Percentiles rank a stretch among this genome's conserved stretches.
phyloP scores from a whole-genome alignment of 2,329 filamentous ascomycete species.

The Venturia asperata region DNA sequence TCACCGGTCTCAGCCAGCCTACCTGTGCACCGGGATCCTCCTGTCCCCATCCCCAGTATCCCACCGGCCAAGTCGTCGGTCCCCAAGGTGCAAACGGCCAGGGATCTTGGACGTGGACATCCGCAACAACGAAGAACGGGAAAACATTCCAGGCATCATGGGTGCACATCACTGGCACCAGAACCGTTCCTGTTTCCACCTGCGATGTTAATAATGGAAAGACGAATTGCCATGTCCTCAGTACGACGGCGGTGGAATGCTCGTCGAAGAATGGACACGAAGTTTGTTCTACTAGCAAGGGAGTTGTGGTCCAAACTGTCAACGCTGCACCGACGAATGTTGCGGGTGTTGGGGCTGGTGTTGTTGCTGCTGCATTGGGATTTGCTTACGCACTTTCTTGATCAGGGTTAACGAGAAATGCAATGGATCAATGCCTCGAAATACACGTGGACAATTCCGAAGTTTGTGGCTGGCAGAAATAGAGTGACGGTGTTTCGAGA shows the following conservation, averaged over 20 bases:
- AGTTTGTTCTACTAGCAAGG: constrained; percentile 7
- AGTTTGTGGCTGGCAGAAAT: no score
- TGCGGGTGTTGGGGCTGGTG: constrained; percentile 6
- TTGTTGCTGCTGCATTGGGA: constrained; percentile 7
- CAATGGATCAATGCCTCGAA: neutral
- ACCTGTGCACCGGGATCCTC: neutral
- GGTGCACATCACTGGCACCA: constrained; percentile 13
- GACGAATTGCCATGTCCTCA: constrained; percentile 1
- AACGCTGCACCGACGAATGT: constrained; percentile 12
- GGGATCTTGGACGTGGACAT: constrained; percentile 9
- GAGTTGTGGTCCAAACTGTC: constrained; percentile 7
- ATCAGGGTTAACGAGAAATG: neutral
- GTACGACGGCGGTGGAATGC: constrained; percentile 3
- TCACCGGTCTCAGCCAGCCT: neutral
- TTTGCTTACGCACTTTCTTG: constrained; percentile 8
- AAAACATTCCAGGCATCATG: constrained; percentile 7
- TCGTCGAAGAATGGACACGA: neutral
- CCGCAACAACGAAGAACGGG: constrained; percentile 4
- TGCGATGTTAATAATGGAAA: constrained; percentile 12
- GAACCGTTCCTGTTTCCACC: neutral
- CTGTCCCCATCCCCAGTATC: constrained; percentile 1
- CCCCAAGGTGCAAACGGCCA: neutral
- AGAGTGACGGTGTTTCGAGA: no score
- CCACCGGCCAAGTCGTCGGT: neutral
- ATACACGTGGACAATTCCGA: neutral